Percentiles rank a stretch among this genome's conserved stretches.
These are phyloP conservation scores for Thraustotheca clavata DNA, from an alignment of 352 stramenopile genomes.

Conservation along the genomic window DNA sequence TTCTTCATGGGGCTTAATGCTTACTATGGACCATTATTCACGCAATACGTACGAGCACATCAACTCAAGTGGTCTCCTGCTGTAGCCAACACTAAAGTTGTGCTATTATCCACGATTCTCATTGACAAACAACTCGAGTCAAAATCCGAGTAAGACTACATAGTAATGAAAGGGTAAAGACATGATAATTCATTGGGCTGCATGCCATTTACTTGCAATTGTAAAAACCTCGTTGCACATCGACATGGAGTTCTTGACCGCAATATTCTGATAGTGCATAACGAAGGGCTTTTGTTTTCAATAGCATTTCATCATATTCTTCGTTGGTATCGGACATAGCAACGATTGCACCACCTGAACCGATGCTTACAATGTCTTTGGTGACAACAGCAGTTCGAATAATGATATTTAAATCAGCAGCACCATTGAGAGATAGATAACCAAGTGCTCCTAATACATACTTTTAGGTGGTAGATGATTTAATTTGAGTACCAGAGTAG, in stretches of 20 bases:
- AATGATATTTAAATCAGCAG: constrained; percentile 96
- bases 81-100: neutral
- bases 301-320: constrained; percentile 90
- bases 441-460: constrained; percentile 85
- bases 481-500: constrained; percentile 85
- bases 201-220: neutral
- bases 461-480: too few species aligned
- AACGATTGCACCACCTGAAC: constrained; percentile 94
- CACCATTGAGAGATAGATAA: constrained; percentile 93
- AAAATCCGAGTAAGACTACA: neutral
- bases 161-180: neutral
- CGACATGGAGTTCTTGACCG: neutral
- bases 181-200: neutral
- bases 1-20: constrained; percentile 70
- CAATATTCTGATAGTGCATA: constrained; percentile 28
- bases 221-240: constrained; percentile 13
- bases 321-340: constrained; percentile 90
- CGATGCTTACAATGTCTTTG: constrained; percentile 67
- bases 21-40: constrained; percentile 75
- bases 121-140: neutral
- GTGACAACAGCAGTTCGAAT: constrained; percentile 94
- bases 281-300: constrained; percentile 78
- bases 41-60: constrained; percentile 63
- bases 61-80: neutral
- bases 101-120: neutral